Evolutionary conservation across 805 yeast genomes (phyloP).

Genomic region (Diddensiella caesifluorescens): DNA sequence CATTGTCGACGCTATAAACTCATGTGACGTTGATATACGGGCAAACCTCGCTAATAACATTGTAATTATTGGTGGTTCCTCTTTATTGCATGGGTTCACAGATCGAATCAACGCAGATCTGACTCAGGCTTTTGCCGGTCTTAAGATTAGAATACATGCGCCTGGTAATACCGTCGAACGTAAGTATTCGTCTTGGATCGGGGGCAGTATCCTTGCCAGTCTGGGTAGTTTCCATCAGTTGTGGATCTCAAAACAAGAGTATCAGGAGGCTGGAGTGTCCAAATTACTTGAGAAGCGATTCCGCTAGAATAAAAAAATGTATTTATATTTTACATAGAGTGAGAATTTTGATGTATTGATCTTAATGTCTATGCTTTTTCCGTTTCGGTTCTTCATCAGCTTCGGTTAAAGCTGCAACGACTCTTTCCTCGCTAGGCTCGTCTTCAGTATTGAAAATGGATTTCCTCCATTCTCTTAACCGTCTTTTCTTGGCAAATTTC

Average conservation of each 20-base stretch:
- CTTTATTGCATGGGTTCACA: constrained; percentile 74
- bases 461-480: constrained; percentile 86
- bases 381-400: constrained; percentile 5
- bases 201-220: constrained; percentile 82
- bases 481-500: constrained; percentile 74
- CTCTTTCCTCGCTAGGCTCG: constrained; percentile 28
- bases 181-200: constrained; percentile 80
- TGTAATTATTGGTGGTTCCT: constrained; percentile 78
- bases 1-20: constrained; percentile 44
- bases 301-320: constrained; percentile 40
- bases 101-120: constrained; percentile 72
- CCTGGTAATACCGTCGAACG: constrained; percentile 70
- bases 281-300: constrained; percentile 76
- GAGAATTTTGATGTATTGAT: constrained; percentile 1
- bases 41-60: constrained; percentile 86
- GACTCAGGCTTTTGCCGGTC: constrained; percentile 66
- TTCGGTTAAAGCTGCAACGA: constrained; percentile 13
- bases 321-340: constrained; percentile 4
- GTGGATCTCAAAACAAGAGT: constrained; percentile 87
- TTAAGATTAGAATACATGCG: constrained; percentile 78
- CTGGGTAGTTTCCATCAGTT: constrained; percentile 94
- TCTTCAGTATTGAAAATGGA: constrained; percentile 64
- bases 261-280: constrained; percentile 82
- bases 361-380: constrained; percentile 9
- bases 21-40: constrained; percentile 78